phyloP scores from a whole-genome alignment of 768 basidiomycete genomes.

The Pisolithus marmoratus region DNA sequence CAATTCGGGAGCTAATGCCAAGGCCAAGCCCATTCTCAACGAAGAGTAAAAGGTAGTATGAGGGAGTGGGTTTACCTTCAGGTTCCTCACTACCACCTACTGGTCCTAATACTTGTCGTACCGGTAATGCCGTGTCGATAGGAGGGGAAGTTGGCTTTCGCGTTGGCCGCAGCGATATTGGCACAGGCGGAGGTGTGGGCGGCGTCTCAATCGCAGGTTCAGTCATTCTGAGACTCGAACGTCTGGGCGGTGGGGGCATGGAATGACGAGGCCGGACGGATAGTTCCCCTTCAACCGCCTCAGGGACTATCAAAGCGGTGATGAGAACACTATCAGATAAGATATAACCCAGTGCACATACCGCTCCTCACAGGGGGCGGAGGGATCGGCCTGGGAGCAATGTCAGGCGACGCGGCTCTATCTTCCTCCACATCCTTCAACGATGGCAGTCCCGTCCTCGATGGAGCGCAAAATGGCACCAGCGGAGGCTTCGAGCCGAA shows the following conservation, averaged over 20 bases:
- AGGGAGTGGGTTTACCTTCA: neutral
- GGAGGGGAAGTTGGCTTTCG: conserved; percentile 17
- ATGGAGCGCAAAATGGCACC: conserved; percentile 10
- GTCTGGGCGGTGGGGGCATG: conserved; percentile 19
- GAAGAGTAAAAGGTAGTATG: neutral
- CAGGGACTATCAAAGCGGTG: conserved; percentile 6
- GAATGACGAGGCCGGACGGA: conserved; percentile 12
- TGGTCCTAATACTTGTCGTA: neutral
- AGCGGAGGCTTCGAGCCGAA: conserved; percentile 15
- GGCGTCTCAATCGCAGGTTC: conserved; percentile 8
- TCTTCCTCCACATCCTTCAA: conserved; percentile 18
- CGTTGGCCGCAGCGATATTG: conserved; percentile 8
- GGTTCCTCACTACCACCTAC: conserved; percentile 1
- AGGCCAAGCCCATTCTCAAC: neutral
- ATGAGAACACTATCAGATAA: conserved; percentile 2
- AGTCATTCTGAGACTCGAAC: conserved; percentile 14
- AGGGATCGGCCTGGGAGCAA: conserved; percentile 24
- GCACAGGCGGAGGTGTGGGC: conserved; percentile 15
- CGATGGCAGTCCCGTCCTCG: conserved; percentile 5
- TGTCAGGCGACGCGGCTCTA: conserved; percentile 24
- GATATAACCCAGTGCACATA: conserved; percentile 5
- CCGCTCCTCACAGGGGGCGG: conserved; percentile 24
- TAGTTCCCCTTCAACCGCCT: conserved; percentile 8
- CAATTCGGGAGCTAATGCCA: neutral
- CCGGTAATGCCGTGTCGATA: conserved; percentile 17